Conservation (phyloP, 192 early-diverging fungal genomes). For the Chytriomyces hyalinus region DNA sequence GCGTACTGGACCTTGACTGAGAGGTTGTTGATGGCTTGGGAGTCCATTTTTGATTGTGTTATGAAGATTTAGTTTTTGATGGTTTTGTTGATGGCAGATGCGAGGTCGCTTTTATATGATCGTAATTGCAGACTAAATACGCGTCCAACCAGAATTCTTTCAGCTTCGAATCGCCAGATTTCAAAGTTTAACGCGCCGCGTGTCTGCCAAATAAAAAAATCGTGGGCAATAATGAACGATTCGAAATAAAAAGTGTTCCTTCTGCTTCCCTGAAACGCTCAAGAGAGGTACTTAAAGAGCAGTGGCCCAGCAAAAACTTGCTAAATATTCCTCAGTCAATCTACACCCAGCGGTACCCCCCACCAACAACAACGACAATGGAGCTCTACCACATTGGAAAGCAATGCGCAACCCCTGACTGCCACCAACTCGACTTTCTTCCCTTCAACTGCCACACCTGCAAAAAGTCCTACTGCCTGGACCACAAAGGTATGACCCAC, state of each 20-base stretch:
- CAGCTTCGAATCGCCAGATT: too few relatives aligned
- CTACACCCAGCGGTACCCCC: too few relatives aligned
- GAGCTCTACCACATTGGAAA: conserved; percentile 34
- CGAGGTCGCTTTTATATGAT: background rate
- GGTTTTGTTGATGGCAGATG: background rate
- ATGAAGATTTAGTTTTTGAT: background rate
- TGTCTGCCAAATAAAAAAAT: too few relatives aligned
- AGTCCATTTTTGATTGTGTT: background rate
- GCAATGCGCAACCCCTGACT: conserved; percentile 37
- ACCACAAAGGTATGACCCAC: conserved; percentile 4
- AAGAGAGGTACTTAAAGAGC: too few relatives aligned
- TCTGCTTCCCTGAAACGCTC: too few relatives aligned
- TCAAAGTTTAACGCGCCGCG: too few relatives aligned
- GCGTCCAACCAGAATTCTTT: too few relatives aligned
- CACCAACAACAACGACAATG: background rate
- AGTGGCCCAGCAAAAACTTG: too few relatives aligned
- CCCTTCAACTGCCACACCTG: conserved; percentile 38
- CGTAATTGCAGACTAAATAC: too few relatives aligned
- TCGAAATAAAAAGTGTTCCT: too few relatives aligned
- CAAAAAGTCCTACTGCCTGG: conserved; percentile 18
- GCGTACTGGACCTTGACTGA: conserved; percentile 29
- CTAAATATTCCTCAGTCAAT: too few relatives aligned
- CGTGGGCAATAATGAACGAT: too few relatives aligned
- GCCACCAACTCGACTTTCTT: conserved; percentile 43
- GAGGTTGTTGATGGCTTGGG: background rate